Evolutionary conservation across 2,329 filamentous ascomycete genomes (phyloP).

Genomic region (Graphilbum fragrans): DNA sequence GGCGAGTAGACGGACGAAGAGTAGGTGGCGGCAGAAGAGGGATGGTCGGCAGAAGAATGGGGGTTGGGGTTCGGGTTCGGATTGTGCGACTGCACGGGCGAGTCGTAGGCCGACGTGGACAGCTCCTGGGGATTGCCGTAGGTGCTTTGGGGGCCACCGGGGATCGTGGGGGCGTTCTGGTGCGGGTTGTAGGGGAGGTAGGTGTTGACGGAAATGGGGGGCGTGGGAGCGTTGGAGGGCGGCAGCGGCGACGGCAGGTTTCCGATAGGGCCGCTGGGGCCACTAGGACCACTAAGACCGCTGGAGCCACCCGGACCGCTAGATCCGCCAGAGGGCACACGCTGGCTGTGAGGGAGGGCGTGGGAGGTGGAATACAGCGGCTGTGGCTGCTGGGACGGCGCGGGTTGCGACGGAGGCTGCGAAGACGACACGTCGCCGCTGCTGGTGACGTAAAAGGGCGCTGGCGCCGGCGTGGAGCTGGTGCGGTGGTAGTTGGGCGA

Average conservation of each 20-base stretch:
- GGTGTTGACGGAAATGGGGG: constrained; percentile 32
- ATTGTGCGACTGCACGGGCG: constrained; percentile 48
- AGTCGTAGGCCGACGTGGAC: constrained; percentile 66
- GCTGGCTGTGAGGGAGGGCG: constrained; percentile 32
- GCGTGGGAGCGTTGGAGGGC: constrained; percentile 26
- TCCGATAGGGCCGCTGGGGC: neutral
- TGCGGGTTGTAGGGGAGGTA: constrained; percentile 32
- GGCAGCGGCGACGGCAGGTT: constrained; percentile 32
- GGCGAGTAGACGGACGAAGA: constrained; percentile 34
- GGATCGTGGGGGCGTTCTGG: constrained; percentile 24
- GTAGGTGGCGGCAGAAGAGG: constrained; percentile 29
- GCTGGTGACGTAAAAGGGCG: constrained; percentile 56
- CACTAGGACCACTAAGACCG: constrained; percentile 13
- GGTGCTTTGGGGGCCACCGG: constrained; percentile 48
- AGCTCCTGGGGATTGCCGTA: constrained; percentile 67
- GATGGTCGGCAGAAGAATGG: constrained; percentile 5
- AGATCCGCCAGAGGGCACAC: constrained; percentile 28
- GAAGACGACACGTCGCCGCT: constrained; percentile 38
- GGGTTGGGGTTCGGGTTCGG: constrained; percentile 25
- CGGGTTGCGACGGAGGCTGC: constrained; percentile 9
- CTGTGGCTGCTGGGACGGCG: constrained; percentile 23
- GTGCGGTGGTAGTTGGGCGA: constrained; percentile 43
- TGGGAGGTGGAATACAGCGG: constrained; percentile 26
- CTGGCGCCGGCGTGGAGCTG: constrained; percentile 39
- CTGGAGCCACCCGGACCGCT: constrained; percentile 6